Evolutionary conservation across 805 yeast genomes (phyloP), one percentile per base, ranked within the genome.

Genomic region (Kazachstania kunashirensis): DNA sequence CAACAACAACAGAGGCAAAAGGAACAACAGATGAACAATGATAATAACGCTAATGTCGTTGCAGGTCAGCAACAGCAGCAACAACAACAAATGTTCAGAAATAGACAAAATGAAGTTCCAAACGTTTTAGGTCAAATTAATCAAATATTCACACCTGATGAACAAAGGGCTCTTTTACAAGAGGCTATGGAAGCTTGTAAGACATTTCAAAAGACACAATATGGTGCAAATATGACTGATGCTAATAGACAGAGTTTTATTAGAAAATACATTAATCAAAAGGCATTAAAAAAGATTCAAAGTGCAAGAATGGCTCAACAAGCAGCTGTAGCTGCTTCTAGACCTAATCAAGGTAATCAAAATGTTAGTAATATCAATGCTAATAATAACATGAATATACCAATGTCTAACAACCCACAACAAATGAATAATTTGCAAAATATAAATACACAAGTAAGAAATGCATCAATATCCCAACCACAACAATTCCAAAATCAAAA

Each of bases 111-210:
- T 20, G 59, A 55, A 20, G 41, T 52, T 6, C 61, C 61, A 25
- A 53, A 56, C 23, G 59, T 58, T 23, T 29, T 58, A 17, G 53
- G 55, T 26, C 57, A 57, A 39, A 50, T 59, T 11, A 57, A 55
- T 33, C 61, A 59, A 40, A 51, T 57, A 1, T 59, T 59, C 25
- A 50, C 60, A 3, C 53, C 59, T 17, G 62, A 55, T 20, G 64
- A 59, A 38, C 63, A 59, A 40, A 50, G 61, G 26, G 46, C 52
- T 9, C 44, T 59, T 9, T 45, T 57, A 33, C 63, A 55, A 24
- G 61, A 59, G 31, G 64, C 62, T 16, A 57, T 56, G 48, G 60
- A 58, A 25, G 56, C 62, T 12, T 54, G 61, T 41, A 57, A 56
- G 37, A 56, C 53, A 26, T 52, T 58, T 29, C 62, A 58, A 40